Conservation (phyloP, 2,329 filamentous ascomycete species). For the Emmonsiellopsis sp. region DNA sequence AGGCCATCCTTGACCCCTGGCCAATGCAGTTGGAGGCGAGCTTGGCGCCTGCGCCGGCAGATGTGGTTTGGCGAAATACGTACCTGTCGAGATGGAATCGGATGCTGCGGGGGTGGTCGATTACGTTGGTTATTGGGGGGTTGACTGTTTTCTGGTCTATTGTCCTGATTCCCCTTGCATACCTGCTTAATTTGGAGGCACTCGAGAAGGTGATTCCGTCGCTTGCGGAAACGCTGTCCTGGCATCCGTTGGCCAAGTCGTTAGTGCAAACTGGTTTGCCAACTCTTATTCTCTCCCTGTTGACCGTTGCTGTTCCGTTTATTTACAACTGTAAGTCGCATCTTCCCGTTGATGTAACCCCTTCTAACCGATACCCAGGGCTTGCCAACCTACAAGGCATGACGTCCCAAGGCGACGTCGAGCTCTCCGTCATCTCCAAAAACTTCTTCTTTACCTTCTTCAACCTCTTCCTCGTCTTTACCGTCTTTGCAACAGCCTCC, state of each 20-base stretch:
- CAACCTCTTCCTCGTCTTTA: slow-evolving; percentile 95
- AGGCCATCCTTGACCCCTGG: slow-evolving; percentile 84
- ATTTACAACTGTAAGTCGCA: slow-evolving; percentile 68
- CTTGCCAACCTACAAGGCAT: slow-evolving; percentile 86
- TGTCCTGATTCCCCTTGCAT: slow-evolving; percentile 69
- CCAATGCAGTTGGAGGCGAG: slow-evolving; percentile 80
- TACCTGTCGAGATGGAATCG: slow-evolving; percentile 68
- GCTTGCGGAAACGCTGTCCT: slow-evolving; percentile 57
- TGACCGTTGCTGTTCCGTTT: slow-evolving; percentile 86
- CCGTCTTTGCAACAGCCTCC: slow-evolving; percentile 71
- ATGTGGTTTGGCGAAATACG: slow-evolving; percentile 93
- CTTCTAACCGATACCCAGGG: slow-evolving; percentile 29
- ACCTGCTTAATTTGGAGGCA: slow-evolving; percentile 69
- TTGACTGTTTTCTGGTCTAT: slow-evolving; percentile 84
- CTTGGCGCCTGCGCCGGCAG: slow-evolving; percentile 75
- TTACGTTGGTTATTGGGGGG: slow-evolving; percentile 73
- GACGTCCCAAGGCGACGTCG: slow-evolving; percentile 89
- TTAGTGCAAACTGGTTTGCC: slow-evolving; percentile 82
- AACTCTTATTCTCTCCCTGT: slow-evolving; percentile 72
- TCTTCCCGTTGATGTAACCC: neutral
- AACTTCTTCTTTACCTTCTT: slow-evolving; percentile 99
- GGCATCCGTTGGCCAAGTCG: slow-evolving; percentile 61
- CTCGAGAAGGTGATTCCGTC: slow-evolving; percentile 64
- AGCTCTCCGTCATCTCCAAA: slow-evolving; percentile 90
- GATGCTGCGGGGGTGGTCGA: slow-evolving; percentile 68